A percentile compares a stretch with the other conserved stretches of the same genome.
These are phyloP conservation scores for Kurtzmaniella cleridarum DNA, from an alignment of 805 yeast genomes.

Conservation along the genomic window DNA sequence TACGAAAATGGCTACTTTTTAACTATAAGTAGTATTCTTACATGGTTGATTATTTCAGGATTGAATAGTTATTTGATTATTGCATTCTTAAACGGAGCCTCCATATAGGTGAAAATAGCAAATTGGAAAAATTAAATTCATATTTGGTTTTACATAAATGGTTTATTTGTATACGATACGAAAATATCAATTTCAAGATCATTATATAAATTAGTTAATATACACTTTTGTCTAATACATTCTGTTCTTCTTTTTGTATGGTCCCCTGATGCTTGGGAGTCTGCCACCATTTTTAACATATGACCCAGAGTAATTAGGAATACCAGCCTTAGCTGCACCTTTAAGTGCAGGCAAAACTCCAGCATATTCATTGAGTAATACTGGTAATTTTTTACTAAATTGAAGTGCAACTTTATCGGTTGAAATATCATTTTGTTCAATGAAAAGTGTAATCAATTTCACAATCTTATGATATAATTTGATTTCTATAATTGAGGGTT, in stretches of 20 bases:
- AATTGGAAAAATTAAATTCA: not conserved
- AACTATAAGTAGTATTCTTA: slow-evolving; percentile 25
- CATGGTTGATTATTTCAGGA: slow-evolving; percentile 36
- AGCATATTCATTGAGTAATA: slow-evolving; percentile 63
- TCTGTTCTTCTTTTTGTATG: slow-evolving; percentile 30
- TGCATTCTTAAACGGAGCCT: slow-evolving; percentile 37
- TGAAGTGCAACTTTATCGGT: slow-evolving; percentile 21
- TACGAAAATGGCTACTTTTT: slow-evolving; percentile 36
- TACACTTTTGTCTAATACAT: slow-evolving; percentile 2
- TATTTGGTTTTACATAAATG: not conserved
- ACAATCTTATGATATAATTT: slow-evolving; percentile 24
- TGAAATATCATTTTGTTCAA: slow-evolving; percentile 22
- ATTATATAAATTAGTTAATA: not conserved
- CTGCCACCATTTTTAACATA: slow-evolving; percentile 18
- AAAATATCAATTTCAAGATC: slow-evolving; percentile 2
- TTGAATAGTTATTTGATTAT: slow-evolving; percentile 37
- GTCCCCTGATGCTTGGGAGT: slow-evolving; percentile 35
- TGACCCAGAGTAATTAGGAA: slow-evolving; percentile 4
- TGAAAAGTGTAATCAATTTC: slow-evolving; percentile 26
- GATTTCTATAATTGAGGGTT: slow-evolving; percentile 23
- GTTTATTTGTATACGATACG: not conserved
- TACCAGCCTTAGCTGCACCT: slow-evolving; percentile 16
- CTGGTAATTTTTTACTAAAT: slow-evolving; percentile 50
- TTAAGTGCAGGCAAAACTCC: slow-evolving; percentile 74
- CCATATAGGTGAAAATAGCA: slow-evolving; percentile 17